A percentile compares a stretch with the other conserved stretches of the same genome.
These are phyloP conservation scores for Cicer pinnatifidum DNA, from an alignment of 306 rosid species.

Conservation along the genomic window DNA sequence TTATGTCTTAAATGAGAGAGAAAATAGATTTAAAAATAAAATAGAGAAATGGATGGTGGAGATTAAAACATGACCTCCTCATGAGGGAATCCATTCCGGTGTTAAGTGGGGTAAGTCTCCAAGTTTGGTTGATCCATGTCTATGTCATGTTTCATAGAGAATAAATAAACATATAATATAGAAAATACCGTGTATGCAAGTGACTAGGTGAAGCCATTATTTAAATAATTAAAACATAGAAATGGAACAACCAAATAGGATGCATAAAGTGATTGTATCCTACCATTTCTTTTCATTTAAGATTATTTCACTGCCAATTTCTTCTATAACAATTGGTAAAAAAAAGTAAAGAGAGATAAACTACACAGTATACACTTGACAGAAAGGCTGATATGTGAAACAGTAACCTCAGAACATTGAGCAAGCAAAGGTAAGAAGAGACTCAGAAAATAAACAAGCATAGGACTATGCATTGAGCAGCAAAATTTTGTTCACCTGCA, in stretches of 20 bases:
- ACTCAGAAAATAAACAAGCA: slow-evolving; percentile 25
- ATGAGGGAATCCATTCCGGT: too few species aligned
- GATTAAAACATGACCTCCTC: too few species aligned
- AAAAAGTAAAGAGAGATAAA: slow-evolving; percentile 22
- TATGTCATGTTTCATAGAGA: background rate
- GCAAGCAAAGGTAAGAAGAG: slow-evolving; percentile 9
- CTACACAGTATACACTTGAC: background rate
- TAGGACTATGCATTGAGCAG: slow-evolving; percentile 11
- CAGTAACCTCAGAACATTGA: slow-evolving; percentile 21
- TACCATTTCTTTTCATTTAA: background rate
- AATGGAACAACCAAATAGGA: background rate
- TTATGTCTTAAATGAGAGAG: too few species aligned
- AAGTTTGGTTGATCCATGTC: too few species aligned
- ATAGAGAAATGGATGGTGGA: too few species aligned
- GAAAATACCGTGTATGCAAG: background rate
- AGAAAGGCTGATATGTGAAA: slow-evolving; percentile 21
- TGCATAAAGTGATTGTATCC: background rate
- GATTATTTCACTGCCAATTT: background rate
- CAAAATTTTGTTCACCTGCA: slow-evolving; percentile 71
- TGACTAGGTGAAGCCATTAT: background rate
- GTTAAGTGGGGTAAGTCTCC: too few species aligned
- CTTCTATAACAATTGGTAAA: slow-evolving; percentile 3
- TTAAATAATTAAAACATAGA: slow-evolving; percentile 11
- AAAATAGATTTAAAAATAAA: too few species aligned
- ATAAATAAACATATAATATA: background rate